These are phyloP conservation scores for Xylariaceae sp. DNA, from an alignment of 2,329 filamentous ascomycete species.

Conservation along the genomic window DNA sequence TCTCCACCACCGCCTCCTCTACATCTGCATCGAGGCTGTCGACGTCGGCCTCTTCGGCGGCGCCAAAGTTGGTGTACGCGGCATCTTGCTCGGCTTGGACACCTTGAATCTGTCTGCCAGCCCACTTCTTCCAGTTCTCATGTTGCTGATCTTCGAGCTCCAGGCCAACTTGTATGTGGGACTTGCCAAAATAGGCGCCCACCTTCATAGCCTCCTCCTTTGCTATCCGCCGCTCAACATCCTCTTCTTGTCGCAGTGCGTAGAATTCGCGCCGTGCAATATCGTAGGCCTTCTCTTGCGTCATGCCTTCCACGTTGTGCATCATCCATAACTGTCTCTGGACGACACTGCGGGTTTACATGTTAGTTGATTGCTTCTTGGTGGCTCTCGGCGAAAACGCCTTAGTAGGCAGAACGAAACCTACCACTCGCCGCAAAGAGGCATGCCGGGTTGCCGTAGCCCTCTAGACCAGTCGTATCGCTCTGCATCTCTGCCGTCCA, in stretches of 20 bases:
- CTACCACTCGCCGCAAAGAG: constrained; percentile 84
- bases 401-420: constrained; percentile 27
- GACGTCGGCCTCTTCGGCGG: constrained; percentile 25
- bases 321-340: constrained; percentile 91
- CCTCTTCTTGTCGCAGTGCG: constrained; percentile 77
- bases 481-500: constrained; percentile 81
- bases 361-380: constrained; percentile 2
- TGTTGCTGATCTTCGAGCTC: constrained; percentile 79
- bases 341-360: constrained; percentile 70
- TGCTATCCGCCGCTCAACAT: constrained; percentile 82
- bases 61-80: constrained; percentile 37
- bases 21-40: constrained; percentile 17
- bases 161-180: constrained; percentile 77
- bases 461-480: constrained; percentile 79
- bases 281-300: constrained; percentile 79
- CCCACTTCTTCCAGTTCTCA: constrained; percentile 76
- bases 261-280: constrained; percentile 90
- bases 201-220: constrained; percentile 85
- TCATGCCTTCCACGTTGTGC: constrained; percentile 64
- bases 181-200: constrained; percentile 88
- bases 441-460: constrained; percentile 75
- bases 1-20: constrained; percentile 20
- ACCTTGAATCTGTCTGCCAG: constrained; percentile 35
- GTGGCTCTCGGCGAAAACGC: background rate
- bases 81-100: constrained; percentile 35